Evolutionary conservation across 164 flowering plant genomes (phyloP), one percentile per base, ranked within the genome.

Genomic region (Pachysandra terminalis): DNA sequence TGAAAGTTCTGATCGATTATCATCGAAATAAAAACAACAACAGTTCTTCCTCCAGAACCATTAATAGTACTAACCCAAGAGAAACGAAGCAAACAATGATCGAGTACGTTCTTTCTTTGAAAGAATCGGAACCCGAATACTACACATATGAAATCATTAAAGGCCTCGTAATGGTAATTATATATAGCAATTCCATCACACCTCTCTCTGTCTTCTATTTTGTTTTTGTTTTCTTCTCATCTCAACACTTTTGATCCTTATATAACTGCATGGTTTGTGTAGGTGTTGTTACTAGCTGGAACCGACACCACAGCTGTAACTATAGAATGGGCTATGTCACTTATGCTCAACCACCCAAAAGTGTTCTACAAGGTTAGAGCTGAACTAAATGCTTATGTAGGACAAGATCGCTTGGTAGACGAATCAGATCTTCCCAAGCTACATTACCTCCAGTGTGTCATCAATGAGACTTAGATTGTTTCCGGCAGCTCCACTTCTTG

Each of bases 321-420:
- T 12, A 56, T 79, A 23, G 79, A 79, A 66, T 79, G 82, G 82
- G 82, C 79, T 5, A 70, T 79, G 74, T 56, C 82, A 9, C 69
- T 71, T 14, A 23, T 79, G 14, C 66, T 79, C 16, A 79, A 76
- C 59, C 75, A 74, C 66, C 77, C 79, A 3, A 52, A 76, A 0
- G 68, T 49, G 9, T 53, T 79, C 12, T 12, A 76, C 5, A 79
- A 66, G 41, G 72, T 75, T 0, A 58, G 60, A 51, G 40, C 41
- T 0, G 82, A 79, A 35, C 28, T 76, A 0, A 72, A 72, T 10
- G 12, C 45, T 37, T 35, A 63, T 45, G 53, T 73, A 0, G 77
- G 71, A 10, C 52, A 21, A 5, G 56, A 59, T 40, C 74, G 74
- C 19, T 27, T 78, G 59, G 4, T 75, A 0, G 70, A 57, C 0